Percentiles rank a stretch among this genome's conserved stretches.
These are phyloP conservation scores for Pseudopithomyces maydicus DNA, from an alignment of 2,329 filamentous ascomycete species.

Conservation along the genomic window DNA sequence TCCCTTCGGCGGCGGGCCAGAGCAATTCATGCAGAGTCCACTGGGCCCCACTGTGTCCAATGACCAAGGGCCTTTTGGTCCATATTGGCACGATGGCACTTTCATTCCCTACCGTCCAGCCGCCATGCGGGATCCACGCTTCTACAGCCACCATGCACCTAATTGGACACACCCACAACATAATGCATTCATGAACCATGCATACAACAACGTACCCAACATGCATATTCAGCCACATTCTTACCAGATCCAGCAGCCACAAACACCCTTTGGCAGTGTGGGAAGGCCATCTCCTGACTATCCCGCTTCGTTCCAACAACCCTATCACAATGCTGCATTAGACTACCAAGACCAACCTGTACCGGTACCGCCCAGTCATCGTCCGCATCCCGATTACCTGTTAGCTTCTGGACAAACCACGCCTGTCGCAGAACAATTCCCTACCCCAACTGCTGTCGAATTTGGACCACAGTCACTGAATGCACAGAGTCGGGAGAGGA, in stretches of 20 bases:
- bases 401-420: conserved; percentile 37
- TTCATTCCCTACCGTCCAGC: conserved; percentile 48
- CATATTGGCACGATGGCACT: conserved; percentile 49
- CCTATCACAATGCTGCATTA: conserved; percentile 26
- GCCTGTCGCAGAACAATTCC: conserved; percentile 28
- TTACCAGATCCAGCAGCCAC: conserved; percentile 31
- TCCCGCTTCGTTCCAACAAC: conserved; percentile 27
- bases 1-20: conserved; percentile 37
- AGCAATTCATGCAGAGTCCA: conserved; percentile 39
- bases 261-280: conserved; percentile 27
- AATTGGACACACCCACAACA: conserved; percentile 40
- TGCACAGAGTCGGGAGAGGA: conserved; percentile 49
- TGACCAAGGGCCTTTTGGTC: conserved; percentile 47
- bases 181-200: conserved; percentile 30
- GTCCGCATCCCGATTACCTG: conserved; percentile 23
- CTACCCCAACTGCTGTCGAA: conserved; percentile 34
- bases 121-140: conserved; percentile 47
- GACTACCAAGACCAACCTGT: conserved; percentile 35
- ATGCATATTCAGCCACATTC: conserved; percentile 32
- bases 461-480: conserved; percentile 50
- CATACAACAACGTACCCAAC: conserved; percentile 31
- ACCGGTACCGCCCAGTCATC: conserved; percentile 26
- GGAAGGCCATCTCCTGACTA: conserved; percentile 30
- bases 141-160: conserved; percentile 32
- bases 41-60: conserved; percentile 48